Evolutionary conservation across 2,329 filamentous ascomycete genomes (phyloP).

Genomic region (Cytospora leucostoma): DNA sequence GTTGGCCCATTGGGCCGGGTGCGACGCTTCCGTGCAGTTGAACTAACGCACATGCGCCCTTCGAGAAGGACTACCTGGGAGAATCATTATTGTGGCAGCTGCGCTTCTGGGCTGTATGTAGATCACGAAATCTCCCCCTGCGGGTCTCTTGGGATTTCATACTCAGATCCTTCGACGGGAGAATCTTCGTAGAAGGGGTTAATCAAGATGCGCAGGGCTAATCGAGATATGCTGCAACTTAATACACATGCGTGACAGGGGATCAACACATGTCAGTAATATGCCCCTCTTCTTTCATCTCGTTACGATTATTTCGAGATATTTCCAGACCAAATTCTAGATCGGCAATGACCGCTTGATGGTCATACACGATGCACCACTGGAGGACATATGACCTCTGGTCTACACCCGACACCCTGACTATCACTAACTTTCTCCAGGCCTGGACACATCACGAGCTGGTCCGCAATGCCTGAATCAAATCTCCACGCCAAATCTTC

Average conservation of each 20-base stretch:
- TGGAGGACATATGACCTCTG: conserved; percentile 15
- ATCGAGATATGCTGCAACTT: background rate
- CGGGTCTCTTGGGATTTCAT: background rate
- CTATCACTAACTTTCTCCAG: conserved; percentile 23
- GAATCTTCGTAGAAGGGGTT: background rate
- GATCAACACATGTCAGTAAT: background rate
- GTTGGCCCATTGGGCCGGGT: conserved; percentile 7
- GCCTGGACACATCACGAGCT: conserved; percentile 19
- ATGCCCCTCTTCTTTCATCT: background rate
- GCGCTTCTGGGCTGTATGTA: conserved; percentile 1
- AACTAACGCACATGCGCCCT: background rate
- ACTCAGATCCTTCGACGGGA: background rate
- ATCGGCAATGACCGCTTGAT: background rate
- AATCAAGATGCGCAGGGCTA: no score
- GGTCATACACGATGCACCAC: conserved; percentile 18
- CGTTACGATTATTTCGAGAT: background rate
- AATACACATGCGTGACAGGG: background rate
- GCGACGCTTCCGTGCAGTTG: conserved; percentile 12
- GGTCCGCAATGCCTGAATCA: background rate
- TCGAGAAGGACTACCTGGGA: conserved; percentile 3
- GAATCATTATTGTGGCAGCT: conserved; percentile 5
- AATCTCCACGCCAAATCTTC: conserved; percentile 33
- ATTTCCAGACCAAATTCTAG: background rate
- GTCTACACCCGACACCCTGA: conserved; percentile 16
- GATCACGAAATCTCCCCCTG: background rate